Evolutionary conservation across 2,329 filamentous ascomycete genomes (phyloP).

Genomic region (Trichophaea hybrida): DNA sequence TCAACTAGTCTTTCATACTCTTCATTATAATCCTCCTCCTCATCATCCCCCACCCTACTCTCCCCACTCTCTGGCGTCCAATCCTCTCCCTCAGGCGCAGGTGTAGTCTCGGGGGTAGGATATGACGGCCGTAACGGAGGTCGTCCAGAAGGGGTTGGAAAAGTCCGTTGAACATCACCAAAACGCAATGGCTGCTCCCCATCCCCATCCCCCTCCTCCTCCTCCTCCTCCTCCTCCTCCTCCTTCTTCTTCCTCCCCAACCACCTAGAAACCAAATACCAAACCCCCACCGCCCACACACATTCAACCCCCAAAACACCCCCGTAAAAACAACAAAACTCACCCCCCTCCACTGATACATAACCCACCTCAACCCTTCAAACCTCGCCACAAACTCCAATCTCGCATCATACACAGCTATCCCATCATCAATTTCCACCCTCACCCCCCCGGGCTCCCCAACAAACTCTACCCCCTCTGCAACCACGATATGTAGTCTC

Average conservation of each 20-base stretch:
- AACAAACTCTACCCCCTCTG: slow-evolving; percentile 15
- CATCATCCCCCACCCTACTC: slow-evolving; percentile 14
- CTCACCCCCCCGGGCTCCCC: slow-evolving; percentile 6
- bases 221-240: not conserved
- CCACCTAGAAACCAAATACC: slow-evolving; percentile 38
- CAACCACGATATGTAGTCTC: slow-evolving; percentile 16
- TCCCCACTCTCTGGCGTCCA: not conserved
- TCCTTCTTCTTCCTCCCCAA: not conserved
- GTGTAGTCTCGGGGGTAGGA: not conserved
- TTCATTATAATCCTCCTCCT: slow-evolving; percentile 5
- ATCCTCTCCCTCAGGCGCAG: not conserved
- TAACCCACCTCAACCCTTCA: slow-evolving; percentile 46
- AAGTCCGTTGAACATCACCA: not conserved
- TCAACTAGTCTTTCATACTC: slow-evolving; percentile 2
- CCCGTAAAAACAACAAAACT: slow-evolving; percentile 54
- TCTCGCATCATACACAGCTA: slow-evolving; percentile 20
- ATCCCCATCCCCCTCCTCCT: not conserved
- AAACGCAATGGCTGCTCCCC: not conserved
- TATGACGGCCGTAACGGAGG: not conserved
- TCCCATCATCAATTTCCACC: slow-evolving; percentile 9
- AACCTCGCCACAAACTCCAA: slow-evolving; percentile 23
- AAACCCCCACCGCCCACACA: slow-evolving; percentile 50
- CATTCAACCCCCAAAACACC: slow-evolving; percentile 68
- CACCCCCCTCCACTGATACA: slow-evolving; percentile 67
- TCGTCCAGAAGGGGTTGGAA: not conserved